These are phyloP conservation scores for Botrytis deweyae DNA, from an alignment of 2,329 filamentous ascomycete species.

Conservation along the genomic window DNA sequence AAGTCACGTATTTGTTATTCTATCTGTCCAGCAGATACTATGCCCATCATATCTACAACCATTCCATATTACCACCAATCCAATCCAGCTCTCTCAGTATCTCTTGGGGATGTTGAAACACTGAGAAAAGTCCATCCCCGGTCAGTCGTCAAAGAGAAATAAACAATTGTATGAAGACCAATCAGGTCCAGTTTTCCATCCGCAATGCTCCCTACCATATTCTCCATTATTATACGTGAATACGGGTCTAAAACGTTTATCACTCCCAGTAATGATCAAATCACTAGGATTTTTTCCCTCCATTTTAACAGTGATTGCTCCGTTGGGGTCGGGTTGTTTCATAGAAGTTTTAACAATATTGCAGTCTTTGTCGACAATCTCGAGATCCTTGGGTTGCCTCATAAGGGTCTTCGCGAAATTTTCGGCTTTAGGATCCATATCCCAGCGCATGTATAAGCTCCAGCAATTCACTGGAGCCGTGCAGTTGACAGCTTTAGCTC, in stretches of 20 bases:
- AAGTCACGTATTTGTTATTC: neutral
- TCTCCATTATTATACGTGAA: neutral
- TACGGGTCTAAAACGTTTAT: neutral
- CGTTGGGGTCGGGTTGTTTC: neutral
- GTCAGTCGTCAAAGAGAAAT: neutral
- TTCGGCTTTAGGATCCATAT: neutral
- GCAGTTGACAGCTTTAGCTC: neutral
- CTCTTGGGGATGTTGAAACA: neutral
- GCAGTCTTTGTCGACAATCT: neutral
- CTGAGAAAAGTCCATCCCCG: accelerated
- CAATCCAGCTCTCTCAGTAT: neutral
- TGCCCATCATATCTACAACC: neutral
- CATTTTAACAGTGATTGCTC: neutral
- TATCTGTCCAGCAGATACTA: neutral
- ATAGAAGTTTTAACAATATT: neutral
- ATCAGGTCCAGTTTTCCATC: neutral
- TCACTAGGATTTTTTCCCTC: neutral
- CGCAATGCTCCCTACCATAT: neutral
- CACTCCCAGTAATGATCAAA: neutral
- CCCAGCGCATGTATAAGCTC: neutral
- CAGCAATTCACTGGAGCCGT: neutral
- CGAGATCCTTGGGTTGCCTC: neutral
- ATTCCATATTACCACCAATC: no score
- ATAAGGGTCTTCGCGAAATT: neutral
- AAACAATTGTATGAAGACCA: neutral